Conservation (phyloP, 2,329 filamentous ascomycete genomes). For the Chalaropsis thielavioides region DNA sequence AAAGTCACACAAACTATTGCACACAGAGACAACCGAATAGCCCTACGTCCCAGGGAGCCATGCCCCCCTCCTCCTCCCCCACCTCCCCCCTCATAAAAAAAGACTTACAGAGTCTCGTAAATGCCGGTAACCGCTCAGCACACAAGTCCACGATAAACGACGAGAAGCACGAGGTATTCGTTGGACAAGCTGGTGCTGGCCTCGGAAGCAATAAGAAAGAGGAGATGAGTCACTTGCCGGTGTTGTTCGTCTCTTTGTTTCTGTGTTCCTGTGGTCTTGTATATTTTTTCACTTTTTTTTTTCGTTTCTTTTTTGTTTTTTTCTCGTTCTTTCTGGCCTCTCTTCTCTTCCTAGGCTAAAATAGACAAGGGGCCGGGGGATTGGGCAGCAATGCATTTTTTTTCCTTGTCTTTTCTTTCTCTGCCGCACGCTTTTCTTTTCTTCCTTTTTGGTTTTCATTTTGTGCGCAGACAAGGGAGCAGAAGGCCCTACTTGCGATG, state of each 20-base stretch:
- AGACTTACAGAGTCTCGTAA: neutral
- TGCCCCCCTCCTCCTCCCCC: too few species aligned
- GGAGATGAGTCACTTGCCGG: neutral
- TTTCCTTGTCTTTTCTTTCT: neutral
- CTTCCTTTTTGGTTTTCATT: neutral
- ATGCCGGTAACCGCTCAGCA: neutral
- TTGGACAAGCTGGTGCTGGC: neutral
- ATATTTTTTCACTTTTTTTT: neutral
- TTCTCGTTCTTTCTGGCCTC: neutral
- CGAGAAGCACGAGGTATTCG: neutral
- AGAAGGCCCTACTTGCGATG: neutral
- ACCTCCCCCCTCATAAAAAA: too few species aligned
- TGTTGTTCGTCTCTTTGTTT: neutral
- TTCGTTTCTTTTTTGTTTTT: neutral
- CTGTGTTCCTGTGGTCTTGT: neutral
- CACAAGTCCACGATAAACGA: neutral
- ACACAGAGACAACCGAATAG: neutral
- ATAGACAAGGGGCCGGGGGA: neutral
- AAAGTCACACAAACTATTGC: neutral
- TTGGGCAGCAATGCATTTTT: constrained; percentile 1
- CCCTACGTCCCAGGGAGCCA: too few species aligned
- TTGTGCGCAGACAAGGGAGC: neutral
- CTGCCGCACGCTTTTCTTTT: neutral
- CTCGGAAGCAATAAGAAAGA: neutral
- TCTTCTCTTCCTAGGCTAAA: neutral